Base-by-base conservation (phyloP, 176 grass and related monocot genomes). In the Thalia dealbata region DNA sequence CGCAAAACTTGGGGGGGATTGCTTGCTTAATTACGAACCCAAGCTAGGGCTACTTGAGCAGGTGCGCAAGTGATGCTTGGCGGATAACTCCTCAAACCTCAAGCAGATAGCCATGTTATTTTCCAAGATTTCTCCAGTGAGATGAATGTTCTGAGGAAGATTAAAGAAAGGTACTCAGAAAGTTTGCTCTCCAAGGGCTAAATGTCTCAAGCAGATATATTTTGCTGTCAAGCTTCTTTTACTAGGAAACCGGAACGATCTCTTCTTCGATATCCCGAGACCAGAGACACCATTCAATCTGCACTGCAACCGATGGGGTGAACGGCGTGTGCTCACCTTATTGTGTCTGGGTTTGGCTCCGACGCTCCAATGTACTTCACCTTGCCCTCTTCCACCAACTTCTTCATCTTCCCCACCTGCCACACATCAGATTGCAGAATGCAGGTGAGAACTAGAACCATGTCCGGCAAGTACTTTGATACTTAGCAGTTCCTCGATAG, bases 221-320 rank as follows among this genome's bases (percentile, higher is more conserved):
- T 38, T 38, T 38, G 1, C 4, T 38, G 32, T 38, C 32, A 38
- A 38, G 4, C 4, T 38, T 6, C 3, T 38, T 5, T 67, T 82
- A 96, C 88, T 88, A 91, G 73, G 54, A 29, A 78, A 96, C 79
- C 0, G 92, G 89, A 38, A 96, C 83, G 12, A 96, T 91, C 59
- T 96, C 88, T 9, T 81, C 77, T 50, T 96, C 92, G 56, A 91
- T 91, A 38, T 96, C 92, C 0, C 83, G 86, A 76, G 84, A 80
- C 92, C 89, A 96, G 13, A 91, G 86, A 52, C 89, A 91, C 86
- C 88, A 96, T 64, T 96, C 92, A 79, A 91, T 87, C 84, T 89
- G 89, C 77, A 96, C 80, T 7, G 89, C 86, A 0, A 0, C 84
- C 64, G 72, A 96, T 70, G 0, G 89, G 92, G 38, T 96, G 92